Evolutionary conservation across 768 basidiomycete species (phyloP).

Genomic region (Chlorophyllum brunneum): DNA sequence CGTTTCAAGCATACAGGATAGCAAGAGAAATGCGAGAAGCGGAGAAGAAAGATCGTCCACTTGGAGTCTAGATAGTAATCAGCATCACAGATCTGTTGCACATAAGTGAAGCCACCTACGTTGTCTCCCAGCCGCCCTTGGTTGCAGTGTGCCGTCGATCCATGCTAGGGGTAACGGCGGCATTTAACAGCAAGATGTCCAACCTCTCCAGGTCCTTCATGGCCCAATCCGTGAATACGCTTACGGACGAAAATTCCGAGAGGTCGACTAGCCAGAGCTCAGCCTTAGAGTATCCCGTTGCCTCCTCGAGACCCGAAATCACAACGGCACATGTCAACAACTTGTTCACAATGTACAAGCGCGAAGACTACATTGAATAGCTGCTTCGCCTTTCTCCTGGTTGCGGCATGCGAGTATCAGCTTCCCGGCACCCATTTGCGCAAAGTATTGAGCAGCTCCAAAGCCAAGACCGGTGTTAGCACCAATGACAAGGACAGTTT

Average conservation of each 20-base stretch:
- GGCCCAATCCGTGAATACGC: slow-evolving; percentile 30
- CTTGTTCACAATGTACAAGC: neutral
- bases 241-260: slow-evolving; percentile 32
- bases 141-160: slow-evolving; percentile 23
- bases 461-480: slow-evolving; percentile 50
- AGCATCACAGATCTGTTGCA: neutral
- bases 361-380: slow-evolving; percentile 19
- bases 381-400: slow-evolving; percentile 28
- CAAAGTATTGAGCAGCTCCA: slow-evolving; percentile 43
- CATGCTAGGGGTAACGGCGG: slow-evolving; percentile 18
- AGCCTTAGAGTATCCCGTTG: slow-evolving; percentile 28
- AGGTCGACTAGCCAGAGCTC: slow-evolving; percentile 39
- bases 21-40: slow-evolving; percentile 33
- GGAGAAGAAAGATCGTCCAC: slow-evolving; percentile 38
- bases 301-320: slow-evolving; percentile 20
- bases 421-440: slow-evolving; percentile 35
- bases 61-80: slow-evolving; percentile 32
- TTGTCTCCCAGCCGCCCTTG: slow-evolving; percentile 43
- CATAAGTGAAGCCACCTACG: slow-evolving; percentile 25
- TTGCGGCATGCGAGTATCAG: slow-evolving; percentile 36
- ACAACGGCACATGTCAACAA: neutral
- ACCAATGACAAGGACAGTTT: slow-evolving; percentile 45
- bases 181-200: slow-evolving; percentile 45
- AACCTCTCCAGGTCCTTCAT: slow-evolving; percentile 29
- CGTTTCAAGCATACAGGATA: slow-evolving; percentile 36